phyloP scores from a whole-genome alignment of 768 basidiomycete species.

The Tulasnella sp. region DNA sequence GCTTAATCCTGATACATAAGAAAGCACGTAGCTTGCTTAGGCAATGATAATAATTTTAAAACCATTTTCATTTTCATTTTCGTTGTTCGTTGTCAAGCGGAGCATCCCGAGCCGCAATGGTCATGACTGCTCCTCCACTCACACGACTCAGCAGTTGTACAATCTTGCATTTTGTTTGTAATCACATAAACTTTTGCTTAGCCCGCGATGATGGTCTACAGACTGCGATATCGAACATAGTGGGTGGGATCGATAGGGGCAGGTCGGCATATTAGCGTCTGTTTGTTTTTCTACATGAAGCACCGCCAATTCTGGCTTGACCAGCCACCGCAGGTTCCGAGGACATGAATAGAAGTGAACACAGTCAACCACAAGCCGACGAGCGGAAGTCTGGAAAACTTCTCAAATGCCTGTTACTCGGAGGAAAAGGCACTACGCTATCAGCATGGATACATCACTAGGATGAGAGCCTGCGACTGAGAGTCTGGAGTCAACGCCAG shows the following conservation, averaged over 20 bases:
- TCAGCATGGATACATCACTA: not conserved
- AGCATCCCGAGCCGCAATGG: not conserved
- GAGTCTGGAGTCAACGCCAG: not conserved
- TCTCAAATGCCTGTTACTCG: not conserved
- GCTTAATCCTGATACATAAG: not conserved
- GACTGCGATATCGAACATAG: not conserved
- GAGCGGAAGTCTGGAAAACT: not conserved
- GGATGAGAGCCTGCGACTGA: not conserved
- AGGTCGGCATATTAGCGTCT: not conserved
- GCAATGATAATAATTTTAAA: not conserved
- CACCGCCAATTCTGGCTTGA: not conserved
- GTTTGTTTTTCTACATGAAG: not conserved
- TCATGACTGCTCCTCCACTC: not conserved
- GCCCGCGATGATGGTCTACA: not conserved
- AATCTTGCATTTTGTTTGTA: not conserved
- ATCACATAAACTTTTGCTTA: not conserved
- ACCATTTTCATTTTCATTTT: not conserved
- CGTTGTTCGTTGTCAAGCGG: not conserved
- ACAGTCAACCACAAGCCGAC: not conserved
- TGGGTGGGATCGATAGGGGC: not conserved
- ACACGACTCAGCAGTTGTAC: not conserved
- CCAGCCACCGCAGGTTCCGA: not conserved
- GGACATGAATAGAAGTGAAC: not conserved
- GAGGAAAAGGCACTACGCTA: not conserved
- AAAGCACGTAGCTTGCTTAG: too few relatives aligned